Evolutionary conservation across 441 rosid genomes (phyloP).

Genomic region (Macaranga tanarius): DNA sequence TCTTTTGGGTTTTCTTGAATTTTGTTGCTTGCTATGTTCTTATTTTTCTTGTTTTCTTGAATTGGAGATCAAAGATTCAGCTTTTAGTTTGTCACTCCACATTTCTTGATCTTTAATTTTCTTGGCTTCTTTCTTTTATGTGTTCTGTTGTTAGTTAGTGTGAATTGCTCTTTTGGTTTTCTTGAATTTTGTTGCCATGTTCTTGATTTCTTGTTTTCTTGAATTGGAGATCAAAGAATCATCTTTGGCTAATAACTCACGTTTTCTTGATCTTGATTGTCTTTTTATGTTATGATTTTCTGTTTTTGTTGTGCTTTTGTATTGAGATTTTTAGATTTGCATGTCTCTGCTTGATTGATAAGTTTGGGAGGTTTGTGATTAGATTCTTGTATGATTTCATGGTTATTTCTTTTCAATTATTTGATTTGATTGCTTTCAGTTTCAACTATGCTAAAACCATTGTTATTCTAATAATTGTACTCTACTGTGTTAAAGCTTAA

Average conservation of each 20-base stretch:
- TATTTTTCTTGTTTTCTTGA: not conserved
- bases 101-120: not conserved
- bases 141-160: not conserved
- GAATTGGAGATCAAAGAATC: not conserved
- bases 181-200: slow-evolving; percentile 14
- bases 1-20: slow-evolving; percentile 10
- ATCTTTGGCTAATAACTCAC: too few relatives aligned
- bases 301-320: too few relatives aligned
- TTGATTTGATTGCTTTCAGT: not conserved
- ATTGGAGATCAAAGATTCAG: not conserved
- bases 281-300: not conserved
- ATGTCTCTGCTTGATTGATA: slow-evolving; percentile 8
- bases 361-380: not conserved
- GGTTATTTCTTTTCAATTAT: not conserved
- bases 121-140: not conserved
- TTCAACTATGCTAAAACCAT: not conserved
- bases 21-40: slow-evolving; percentile 11
- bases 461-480: too few relatives aligned
- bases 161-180: not conserved
- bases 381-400: not conserved
- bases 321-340: too few relatives aligned
- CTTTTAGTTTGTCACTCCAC: too few relatives aligned
- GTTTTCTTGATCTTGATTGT: not conserved
- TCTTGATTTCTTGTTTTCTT: not conserved
- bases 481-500: not conserved